Conservation (phyloP, 495 filamentous ascomycete species). For the Aspergillus wentii region DNA sequence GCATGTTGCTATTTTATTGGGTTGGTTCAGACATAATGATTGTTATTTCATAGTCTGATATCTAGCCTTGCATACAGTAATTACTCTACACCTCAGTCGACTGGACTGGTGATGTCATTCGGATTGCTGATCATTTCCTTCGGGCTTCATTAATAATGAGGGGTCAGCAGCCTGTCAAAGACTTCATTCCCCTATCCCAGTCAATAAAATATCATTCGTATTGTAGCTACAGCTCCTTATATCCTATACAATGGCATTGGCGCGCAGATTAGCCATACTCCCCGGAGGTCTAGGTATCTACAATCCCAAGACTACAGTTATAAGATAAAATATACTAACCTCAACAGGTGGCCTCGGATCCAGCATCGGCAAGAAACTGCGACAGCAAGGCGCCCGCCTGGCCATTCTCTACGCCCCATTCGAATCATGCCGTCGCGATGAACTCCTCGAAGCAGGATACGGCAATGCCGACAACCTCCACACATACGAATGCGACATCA, state of each 20-base stretch:
- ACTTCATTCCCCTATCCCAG: too few relatives aligned
- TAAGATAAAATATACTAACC: conserved; percentile 6
- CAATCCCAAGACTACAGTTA: not conserved
- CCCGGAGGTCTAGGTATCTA: conserved; percentile 35
- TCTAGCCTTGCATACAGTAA: too few relatives aligned
- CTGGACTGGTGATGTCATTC: too few relatives aligned
- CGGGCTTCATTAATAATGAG: too few relatives aligned
- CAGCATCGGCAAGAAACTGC: conserved; percentile 33
- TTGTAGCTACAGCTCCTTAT: too few relatives aligned
- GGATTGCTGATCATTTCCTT: too few relatives aligned
- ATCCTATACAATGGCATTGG: conserved; percentile 28
- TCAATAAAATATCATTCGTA: too few relatives aligned
- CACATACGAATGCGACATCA: conserved; percentile 40
- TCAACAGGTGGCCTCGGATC: conserved; percentile 32
- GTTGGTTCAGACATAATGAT: too few relatives aligned
- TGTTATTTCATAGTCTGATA: too few relatives aligned
- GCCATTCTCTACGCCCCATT: conserved; percentile 40
- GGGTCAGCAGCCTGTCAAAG: too few relatives aligned
- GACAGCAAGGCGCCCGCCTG: conserved; percentile 29
- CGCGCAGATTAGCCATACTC: conserved; percentile 31
- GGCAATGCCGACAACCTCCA: conserved; percentile 16
- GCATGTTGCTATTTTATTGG: too few relatives aligned
- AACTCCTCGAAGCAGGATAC: conserved; percentile 28
- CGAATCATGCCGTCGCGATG: conserved; percentile 29
- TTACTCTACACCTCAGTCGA: too few relatives aligned